Conservation (phyloP, 2,329 filamentous ascomycete genomes). For the Grosmannia serpens region DNA sequence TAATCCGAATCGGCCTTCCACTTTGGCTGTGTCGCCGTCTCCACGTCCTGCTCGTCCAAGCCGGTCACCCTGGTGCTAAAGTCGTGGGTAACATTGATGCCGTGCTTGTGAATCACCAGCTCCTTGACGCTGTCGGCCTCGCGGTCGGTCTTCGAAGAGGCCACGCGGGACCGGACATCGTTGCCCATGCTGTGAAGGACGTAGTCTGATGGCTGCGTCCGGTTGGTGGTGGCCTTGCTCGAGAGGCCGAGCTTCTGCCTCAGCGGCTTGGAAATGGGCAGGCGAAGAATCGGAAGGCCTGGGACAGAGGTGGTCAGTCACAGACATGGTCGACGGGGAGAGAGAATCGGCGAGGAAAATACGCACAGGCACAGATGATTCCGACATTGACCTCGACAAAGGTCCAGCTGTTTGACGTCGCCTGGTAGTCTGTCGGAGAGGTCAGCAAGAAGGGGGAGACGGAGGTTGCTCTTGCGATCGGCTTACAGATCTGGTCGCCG, state of each 20-base stretch:
- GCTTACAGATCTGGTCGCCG: conserved; percentile 1
- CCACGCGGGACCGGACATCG: not conserved
- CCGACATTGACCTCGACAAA: conserved; percentile 10
- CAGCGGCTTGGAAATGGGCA: not conserved
- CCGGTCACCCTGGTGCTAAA: no score
- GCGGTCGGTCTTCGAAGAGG: not conserved
- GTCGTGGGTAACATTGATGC: no score
- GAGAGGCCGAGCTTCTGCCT: not conserved
- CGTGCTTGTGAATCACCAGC: not conserved
- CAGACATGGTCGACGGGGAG: not conserved
- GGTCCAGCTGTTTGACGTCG: conserved; percentile 12
- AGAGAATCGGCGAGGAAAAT: not conserved
- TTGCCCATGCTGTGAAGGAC: not conserved
- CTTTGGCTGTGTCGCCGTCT: no score
- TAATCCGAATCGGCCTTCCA: no score
- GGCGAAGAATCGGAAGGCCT: not conserved
- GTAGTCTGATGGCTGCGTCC: not conserved
- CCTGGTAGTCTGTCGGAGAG: conserved; percentile 9
- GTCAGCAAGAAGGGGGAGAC: not conserved
- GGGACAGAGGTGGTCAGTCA: not conserved
- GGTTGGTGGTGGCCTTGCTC: not conserved
- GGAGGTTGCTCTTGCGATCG: no score
- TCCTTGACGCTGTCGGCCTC: conserved; percentile 2
- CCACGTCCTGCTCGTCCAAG: no score
- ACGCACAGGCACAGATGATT: conserved; percentile 12